Conservation (phyloP, 2,329 filamentous ascomycete genomes). For the Penicillium sp. region DNA sequence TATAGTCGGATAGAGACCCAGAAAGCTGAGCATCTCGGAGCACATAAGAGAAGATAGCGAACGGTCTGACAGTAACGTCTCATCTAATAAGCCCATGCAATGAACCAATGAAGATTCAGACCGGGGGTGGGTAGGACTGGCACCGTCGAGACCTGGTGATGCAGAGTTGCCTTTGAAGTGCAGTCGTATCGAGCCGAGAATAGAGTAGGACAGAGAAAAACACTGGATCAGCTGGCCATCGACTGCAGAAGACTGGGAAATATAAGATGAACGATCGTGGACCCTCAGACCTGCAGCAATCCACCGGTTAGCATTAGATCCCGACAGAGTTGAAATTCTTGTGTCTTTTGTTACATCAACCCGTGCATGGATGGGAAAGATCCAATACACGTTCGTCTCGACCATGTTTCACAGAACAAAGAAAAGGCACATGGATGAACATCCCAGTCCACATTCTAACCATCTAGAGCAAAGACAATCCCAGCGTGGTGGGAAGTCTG, state of each 20-base stretch:
- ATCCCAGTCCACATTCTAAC: background rate
- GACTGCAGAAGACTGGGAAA: background rate
- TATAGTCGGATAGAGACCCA: slow-evolving; percentile 2
- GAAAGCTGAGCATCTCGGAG: slow-evolving; percentile 1
- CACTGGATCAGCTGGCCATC: background rate
- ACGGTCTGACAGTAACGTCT: slow-evolving; percentile 7
- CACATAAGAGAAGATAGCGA: background rate
- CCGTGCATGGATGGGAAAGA: background rate
- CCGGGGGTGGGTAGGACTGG: slow-evolving; percentile 2
- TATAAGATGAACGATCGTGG: background rate
- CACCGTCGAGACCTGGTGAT: background rate
- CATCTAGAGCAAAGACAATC: too few species aligned
- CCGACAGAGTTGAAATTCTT: slow-evolving; percentile 2
- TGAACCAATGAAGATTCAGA: slow-evolving; percentile 4
- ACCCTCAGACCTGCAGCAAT: slow-evolving; percentile 5
- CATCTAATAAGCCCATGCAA: slow-evolving; percentile 2
- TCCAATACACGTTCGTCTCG: too few species aligned
- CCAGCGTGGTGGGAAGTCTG: too few species aligned
- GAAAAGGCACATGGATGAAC: background rate
- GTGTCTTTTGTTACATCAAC: background rate
- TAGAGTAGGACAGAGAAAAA: slow-evolving; percentile 7
- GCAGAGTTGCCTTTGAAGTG: background rate
- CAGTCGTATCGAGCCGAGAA: slow-evolving; percentile 1
- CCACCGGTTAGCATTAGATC: slow-evolving; percentile 3
- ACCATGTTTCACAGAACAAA: background rate